A percentile compares a stretch with the other conserved stretches of the same genome.
phyloP scores from a whole-genome alignment of 108 stramenopile species.

The Cyclotella atomus region DNA sequence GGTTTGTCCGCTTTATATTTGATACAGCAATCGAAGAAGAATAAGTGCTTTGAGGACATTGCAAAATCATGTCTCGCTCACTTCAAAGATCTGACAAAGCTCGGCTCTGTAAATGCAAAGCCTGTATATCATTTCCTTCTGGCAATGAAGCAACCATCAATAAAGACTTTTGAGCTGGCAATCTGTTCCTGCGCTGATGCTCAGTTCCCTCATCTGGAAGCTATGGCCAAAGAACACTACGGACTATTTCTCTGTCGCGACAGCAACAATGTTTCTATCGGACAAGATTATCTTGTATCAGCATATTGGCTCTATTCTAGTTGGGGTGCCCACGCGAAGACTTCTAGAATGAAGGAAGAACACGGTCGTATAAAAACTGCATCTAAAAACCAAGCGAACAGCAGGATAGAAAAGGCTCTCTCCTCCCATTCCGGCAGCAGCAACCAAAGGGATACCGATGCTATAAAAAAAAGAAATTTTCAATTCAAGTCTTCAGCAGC shows the following conservation, averaged over 20 bases:
- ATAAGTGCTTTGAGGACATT: slow-evolving; percentile 5
- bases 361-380: not conserved
- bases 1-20: slow-evolving; percentile 32
- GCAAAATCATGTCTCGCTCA: slow-evolving; percentile 20
- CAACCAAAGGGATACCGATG: not conserved
- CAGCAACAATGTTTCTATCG: not conserved
- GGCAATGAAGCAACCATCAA: slow-evolving; percentile 30
- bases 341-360: not conserved
- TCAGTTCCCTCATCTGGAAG: slow-evolving; percentile 29
- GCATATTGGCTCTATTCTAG: slow-evolving; percentile 40
- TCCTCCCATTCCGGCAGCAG: not conserved
- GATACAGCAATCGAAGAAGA: no score
- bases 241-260: slow-evolving; percentile 18
- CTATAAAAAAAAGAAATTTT: not conserved
- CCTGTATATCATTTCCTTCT: slow-evolving; percentile 30
- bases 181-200: slow-evolving; percentile 26
- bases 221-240: slow-evolving; percentile 46
- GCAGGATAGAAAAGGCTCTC: not conserved
- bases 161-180: slow-evolving; percentile 22
- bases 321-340: slow-evolving; percentile 41
- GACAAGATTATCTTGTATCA: slow-evolving; percentile 8
- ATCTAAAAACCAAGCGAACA: not conserved
- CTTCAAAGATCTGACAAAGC: slow-evolving; percentile 20
- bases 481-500: not conserved
- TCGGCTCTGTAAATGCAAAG: slow-evolving; percentile 13